A percentile compares a stretch with the other conserved stretches of the same genome.
Conservation (phyloP, 2,329 filamentous ascomycete species). For the Oidium heveae region DNA sequence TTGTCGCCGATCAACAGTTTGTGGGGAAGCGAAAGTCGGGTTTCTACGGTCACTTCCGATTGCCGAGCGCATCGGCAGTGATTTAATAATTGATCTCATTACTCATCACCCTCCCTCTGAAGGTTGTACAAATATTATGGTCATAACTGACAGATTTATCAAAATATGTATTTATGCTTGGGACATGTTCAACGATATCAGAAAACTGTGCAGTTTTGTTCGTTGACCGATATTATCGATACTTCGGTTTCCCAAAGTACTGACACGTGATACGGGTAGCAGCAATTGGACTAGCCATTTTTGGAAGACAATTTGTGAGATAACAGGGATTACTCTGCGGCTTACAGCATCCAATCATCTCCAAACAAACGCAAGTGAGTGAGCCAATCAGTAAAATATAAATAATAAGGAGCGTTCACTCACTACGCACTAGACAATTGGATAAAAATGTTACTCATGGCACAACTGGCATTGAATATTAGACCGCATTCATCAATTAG, state of each 20-base stretch:
- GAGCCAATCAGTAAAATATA: not conserved
- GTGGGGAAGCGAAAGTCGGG: not conserved
- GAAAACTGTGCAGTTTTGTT: not conserved
- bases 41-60: not conserved
- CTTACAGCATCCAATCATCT: not conserved
- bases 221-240: not conserved
- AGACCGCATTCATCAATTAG: not conserved
- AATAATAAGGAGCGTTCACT: not conserved
- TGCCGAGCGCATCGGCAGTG: not conserved
- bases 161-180: not conserved
- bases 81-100: not conserved
- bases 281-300: too few relatives aligned
- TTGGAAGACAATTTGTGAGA: not conserved
- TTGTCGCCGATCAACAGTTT: not conserved
- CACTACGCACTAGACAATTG: not conserved
- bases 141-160: not conserved
- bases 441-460: not conserved
- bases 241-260: not conserved
- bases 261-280: not conserved
- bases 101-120: not conserved
- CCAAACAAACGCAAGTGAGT: not conserved
- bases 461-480: not conserved
- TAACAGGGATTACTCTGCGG: not conserved
- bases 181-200: not conserved
- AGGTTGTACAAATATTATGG: too few relatives aligned